These are phyloP conservation scores for Cordyceps farinosa DNA, from an alignment of 2,329 filamentous ascomycete species.

Conservation along the genomic window DNA sequence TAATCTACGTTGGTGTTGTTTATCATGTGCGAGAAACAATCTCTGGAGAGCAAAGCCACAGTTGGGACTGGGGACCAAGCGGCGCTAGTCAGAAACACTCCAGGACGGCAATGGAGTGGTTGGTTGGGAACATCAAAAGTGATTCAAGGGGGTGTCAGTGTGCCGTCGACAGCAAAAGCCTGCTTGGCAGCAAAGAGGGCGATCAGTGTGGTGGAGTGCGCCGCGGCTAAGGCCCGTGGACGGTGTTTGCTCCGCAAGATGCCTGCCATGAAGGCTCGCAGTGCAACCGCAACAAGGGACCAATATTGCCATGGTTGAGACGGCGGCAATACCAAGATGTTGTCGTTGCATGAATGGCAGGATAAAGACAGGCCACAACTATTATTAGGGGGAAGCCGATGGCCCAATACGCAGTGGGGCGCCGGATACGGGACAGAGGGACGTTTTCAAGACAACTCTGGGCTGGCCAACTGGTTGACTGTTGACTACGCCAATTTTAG, in stretches of 20 bases:
- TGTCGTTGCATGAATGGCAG: background rate
- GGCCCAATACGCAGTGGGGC: conserved; percentile 3
- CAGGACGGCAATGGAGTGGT: background rate
- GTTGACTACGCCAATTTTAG: background rate
- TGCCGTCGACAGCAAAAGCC: background rate
- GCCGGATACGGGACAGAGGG: conserved; percentile 11
- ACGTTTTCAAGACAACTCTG: background rate
- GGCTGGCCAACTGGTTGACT: background rate
- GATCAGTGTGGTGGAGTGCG: conserved; percentile 6
- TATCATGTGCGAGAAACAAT: background rate
- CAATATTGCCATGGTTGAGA: too few species aligned
- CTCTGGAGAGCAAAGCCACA: background rate
- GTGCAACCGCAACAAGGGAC: too few species aligned
- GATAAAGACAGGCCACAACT: background rate
- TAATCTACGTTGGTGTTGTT: background rate
- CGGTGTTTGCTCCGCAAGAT: background rate
- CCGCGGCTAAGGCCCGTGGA: conserved; percentile 1
- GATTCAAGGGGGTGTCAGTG: background rate
- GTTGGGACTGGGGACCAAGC: background rate
- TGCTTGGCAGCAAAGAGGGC: background rate
- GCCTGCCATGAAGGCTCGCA: background rate
- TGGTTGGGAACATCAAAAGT: background rate
- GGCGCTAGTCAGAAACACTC: background rate
- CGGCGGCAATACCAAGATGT: background rate
- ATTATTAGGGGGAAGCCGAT: background rate